Evolutionary conservation across 495 filamentous ascomycete genomes (phyloP), one percentile per base, ranked within the genome.

Genomic region (Cladorrhinum samala): DNA sequence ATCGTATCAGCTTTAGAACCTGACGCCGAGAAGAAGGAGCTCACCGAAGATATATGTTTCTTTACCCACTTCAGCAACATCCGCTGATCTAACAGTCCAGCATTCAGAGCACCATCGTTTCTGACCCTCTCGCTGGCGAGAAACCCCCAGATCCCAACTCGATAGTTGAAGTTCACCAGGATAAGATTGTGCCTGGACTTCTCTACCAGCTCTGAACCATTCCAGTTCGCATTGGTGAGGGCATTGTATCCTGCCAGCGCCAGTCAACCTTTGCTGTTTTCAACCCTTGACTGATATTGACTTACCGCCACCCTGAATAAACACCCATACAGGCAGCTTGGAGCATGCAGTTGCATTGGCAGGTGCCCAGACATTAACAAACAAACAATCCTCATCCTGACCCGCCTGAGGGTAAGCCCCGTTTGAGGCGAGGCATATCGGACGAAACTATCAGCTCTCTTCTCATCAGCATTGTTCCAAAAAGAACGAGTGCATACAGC

Each of bases 71-170:
- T 59, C 49, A 92, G 56, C 13, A 82, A 73, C 54, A 80, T 75
- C 45, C 83, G 71, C 63, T 90, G 86, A 64, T 91, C 87, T 41
- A 83, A 76, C 44, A 92, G 62, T 0, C 87, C 88, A 56, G 79
- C 84, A 59, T 92, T 91, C 19, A 87, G 59, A 56, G 79, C 79
- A 2, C 75, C 75, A 41, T 74, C 61, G 27, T 63, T 59, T 40
- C 72, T 61, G 5, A 89, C 69, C 50, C 84, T 75, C 17, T 79
- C 63, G 46, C 83, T 78, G 1, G 87, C 84, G 0, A 91, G 71
- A 54, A 90, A 90, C 0, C 88, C 87, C 66, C 80, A 87, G 0
- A 85, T 73, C 0, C 87, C 87, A 13, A 91, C 85, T 5, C 88
- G 82, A 57, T 79, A 80, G 65, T 90, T 91, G 70, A 91, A 84